Evolutionary conservation across 192 early-diverging fungal species (phyloP).

Genomic region (Gaertneriomyces semiglobifer): DNA sequence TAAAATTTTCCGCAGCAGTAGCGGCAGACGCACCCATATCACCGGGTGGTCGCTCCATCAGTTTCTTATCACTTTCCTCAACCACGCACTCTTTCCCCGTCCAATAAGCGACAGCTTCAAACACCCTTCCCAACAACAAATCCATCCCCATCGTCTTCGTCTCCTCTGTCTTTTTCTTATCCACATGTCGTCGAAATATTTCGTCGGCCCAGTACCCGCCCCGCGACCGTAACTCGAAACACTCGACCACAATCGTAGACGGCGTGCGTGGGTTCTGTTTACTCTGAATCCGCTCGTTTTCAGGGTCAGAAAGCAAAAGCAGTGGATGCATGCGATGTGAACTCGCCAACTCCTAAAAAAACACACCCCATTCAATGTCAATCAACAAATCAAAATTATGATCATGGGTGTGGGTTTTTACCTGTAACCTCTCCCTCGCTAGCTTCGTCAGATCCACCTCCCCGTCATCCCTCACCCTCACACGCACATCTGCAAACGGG

Average conservation of each 20-base stretch:
- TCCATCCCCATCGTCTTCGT: background rate
- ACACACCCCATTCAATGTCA: background rate
- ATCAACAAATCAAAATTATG: background rate
- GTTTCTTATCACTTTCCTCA: no score
- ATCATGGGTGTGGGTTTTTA: constrained; percentile 3
- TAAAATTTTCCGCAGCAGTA: no score
- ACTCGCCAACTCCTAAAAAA: constrained; percentile 15
- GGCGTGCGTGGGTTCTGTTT: constrained; percentile 7
- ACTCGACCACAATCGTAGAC: constrained; percentile 18
- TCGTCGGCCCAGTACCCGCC: background rate
- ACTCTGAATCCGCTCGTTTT: constrained; percentile 3
- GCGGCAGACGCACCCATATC: no score
- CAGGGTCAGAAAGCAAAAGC: constrained; percentile 6
- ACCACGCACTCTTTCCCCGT: no score
- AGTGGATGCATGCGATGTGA: constrained; percentile 16
- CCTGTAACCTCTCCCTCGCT: constrained; percentile 10
- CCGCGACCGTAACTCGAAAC: constrained; percentile 4
- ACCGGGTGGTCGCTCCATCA: no score
- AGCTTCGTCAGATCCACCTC: constrained; percentile 4
- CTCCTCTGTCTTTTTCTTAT: background rate
- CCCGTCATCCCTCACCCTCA: background rate
- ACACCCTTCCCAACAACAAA: no score
- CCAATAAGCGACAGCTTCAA: no score
- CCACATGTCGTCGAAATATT: background rate
- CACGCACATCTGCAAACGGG: background rate